phyloP scores from a whole-genome alignment of 768 basidiomycete species.

The Mycena maculata region DNA sequence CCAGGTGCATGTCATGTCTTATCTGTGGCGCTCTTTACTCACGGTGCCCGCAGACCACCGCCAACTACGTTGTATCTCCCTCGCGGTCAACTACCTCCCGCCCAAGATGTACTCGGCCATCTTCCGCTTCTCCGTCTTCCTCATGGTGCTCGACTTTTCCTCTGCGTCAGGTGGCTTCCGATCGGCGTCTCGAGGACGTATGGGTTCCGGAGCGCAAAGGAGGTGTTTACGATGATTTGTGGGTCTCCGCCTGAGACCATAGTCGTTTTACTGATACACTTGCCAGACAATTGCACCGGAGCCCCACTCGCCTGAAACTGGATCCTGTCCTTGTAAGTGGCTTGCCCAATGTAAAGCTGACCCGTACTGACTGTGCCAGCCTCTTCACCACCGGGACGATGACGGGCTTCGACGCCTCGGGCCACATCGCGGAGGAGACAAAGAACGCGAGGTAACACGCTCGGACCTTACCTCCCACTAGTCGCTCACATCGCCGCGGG shows the following conservation, averaged over 20 bases:
- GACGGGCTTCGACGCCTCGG: slow-evolving; percentile 91
- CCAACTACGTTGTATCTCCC: slow-evolving; percentile 88
- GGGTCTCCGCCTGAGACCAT: slow-evolving; percentile 46
- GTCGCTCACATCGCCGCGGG: slow-evolving; percentile 70
- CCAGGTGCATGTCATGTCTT: slow-evolving; percentile 62
- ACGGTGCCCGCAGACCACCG: slow-evolving; percentile 83
- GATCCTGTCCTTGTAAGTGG: slow-evolving; percentile 81
- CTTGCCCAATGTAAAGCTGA: neutral
- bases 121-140: slow-evolving; percentile 78
- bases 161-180: slow-evolving; percentile 94
- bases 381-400: slow-evolving; percentile 89
- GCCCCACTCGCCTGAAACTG: slow-evolving; percentile 92
- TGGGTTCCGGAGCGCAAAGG: slow-evolving; percentile 85
- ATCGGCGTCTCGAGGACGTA: slow-evolving; percentile 91
- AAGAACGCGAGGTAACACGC: slow-evolving; percentile 73
- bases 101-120: slow-evolving; percentile 78
- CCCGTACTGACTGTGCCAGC: slow-evolving; percentile 48
- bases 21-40: slow-evolving; percentile 9
- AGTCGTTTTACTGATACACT: slow-evolving; percentile 3
- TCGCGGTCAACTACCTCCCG: slow-evolving; percentile 88
- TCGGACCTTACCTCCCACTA: neutral
- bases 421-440: slow-evolving; percentile 90
- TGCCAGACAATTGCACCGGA: slow-evolving; percentile 86
- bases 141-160: slow-evolving; percentile 90
- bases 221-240: slow-evolving; percentile 88